Base-by-base conservation (phyloP, 1,284 basidiomycete species). In the Inonotus hispidus region DNA sequence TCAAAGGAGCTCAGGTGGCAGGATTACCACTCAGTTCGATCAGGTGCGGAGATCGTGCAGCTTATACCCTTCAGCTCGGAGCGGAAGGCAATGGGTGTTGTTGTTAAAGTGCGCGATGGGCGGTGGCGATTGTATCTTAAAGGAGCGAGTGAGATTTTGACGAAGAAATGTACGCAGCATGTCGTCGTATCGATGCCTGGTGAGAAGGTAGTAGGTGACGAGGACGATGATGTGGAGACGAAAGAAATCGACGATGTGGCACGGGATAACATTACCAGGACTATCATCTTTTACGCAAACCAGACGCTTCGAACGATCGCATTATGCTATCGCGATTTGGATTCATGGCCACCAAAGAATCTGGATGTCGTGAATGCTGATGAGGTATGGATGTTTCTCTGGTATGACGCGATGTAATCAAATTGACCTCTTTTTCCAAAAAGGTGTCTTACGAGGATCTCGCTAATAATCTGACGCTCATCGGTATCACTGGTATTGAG, bases 251-350 rank as follows among this genome's bases (percentile, higher is more conserved):
- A 85, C 65, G 78, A 82, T 19, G 74, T 85, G 19, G 84, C 85
- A 19, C 78, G 79, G 65, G 86, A 89, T 66, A 96, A 96, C 69
- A 90, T 98, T 70, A 82, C 82, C 32, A 82, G 88, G 60, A 98
- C 94, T 16, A 98, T 96, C 74, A 94, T 95, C 66, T 95, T 95
- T 75, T 99, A 98, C 72, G 95, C 95, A 69, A 93, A 95, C 73
- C 95, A 98, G 78, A 92, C 87, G 25, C 85, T 98, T 13, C 85
- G 95, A 54, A 97, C 96, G 0, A 92, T 99, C 65, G 93, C 93
- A 1, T 73, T 98, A 47, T 96, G 93, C 73, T 98, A 98, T 72
- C 83, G 88, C 52, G 95, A 99, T 70, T 89, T 98, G 65, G 75
- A 85, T 13, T 73, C 75, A 3, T 98, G 95, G 95, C 96, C 96